phyloP scores from a whole-genome alignment of 2,329 filamentous ascomycete species.

The Colletotrichum sp. region DNA sequence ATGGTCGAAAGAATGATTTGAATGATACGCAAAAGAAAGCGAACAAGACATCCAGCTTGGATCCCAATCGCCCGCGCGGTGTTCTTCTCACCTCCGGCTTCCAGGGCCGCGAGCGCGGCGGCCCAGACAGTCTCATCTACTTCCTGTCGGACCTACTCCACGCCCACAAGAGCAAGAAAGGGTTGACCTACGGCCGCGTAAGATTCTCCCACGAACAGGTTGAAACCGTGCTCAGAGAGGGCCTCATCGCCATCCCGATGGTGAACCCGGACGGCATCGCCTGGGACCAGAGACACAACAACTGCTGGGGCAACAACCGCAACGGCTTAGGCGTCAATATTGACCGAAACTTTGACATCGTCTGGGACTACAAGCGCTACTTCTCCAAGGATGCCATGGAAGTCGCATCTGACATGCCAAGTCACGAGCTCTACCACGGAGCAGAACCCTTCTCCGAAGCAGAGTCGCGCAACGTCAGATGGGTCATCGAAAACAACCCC shows the following conservation, averaged over 20 bases:
- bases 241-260: conserved; percentile 56
- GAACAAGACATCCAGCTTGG: no score
- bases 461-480: conserved; percentile 59
- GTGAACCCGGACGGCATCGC: conserved; percentile 59
- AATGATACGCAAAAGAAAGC: neutral
- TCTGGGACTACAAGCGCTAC: conserved; percentile 55
- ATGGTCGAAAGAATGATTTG: neutral
- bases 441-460: conserved; percentile 57
- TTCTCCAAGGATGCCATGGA: conserved; percentile 41
- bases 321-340: conserved; percentile 56
- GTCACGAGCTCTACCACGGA: conserved; percentile 56
- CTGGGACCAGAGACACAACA: conserved; percentile 53
- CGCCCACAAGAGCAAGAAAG: conserved; percentile 51
- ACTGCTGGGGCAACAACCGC: conserved; percentile 62
- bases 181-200: conserved; percentile 56
- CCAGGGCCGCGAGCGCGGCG: conserved; percentile 63
- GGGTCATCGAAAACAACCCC: conserved; percentile 51
- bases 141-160: conserved; percentile 62
- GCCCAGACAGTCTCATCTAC: conserved; percentile 60
- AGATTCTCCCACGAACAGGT: conserved; percentile 58
- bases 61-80: neutral
- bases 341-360: conserved; percentile 63
- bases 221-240: conserved; percentile 49
- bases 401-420: conserved; percentile 36
- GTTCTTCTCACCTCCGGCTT: conserved; percentile 56